Evolutionary conservation across 176 grass and related monocot species (phyloP), one percentile per base, ranked within the genome.

Genomic region (Musa acuminata): DNA sequence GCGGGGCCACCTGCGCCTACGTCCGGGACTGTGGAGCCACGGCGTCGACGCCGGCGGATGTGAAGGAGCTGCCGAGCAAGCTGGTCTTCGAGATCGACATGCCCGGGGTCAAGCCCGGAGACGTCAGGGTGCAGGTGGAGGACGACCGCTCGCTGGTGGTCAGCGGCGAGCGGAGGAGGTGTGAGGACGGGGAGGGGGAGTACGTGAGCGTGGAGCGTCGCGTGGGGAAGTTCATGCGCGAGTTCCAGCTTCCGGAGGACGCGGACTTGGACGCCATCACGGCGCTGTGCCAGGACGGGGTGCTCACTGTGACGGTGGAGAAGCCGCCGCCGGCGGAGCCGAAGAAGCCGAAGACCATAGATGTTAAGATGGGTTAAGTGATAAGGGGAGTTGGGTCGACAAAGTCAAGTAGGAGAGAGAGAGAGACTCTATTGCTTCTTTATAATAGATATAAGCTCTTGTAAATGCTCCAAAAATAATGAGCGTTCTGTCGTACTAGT

Each of bases 201-300:
- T 93, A 85, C 65, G 64, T 85, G 21, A 59, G 87, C 35, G 85
- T 87, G 82, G 90, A 93, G 82, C 51, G 90, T 52, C 57, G 87
- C 66, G 70, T 88, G 80, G 85, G 91, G 26, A 95, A 86, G 73
- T 88, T 95, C 78, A 84, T 88, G 88, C 52, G 81, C 11, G 64
- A 48, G 69, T 91, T 88, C 81, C 55, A 76, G 35, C 66, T 91
- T 21, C 83, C 81, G 20, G 83, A 91, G 12, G 73, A 83, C 67
- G 76, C 84, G 48, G 80, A 85, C 64, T 22, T 84, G 16, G 85
- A 88, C 55, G 75, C 74, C 73, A 43, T 91, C 69, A 19, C 58
- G 27, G 85, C 85, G 0, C 62, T 76, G 48, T 86, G 76, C 73
- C 87, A 25, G 83, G 88, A 91, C 55, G 88, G 83, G 6, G 84